Evolutionary conservation across 257 asterid genomes (phyloP).

Genomic region (Parsonsia alboflavescens): DNA sequence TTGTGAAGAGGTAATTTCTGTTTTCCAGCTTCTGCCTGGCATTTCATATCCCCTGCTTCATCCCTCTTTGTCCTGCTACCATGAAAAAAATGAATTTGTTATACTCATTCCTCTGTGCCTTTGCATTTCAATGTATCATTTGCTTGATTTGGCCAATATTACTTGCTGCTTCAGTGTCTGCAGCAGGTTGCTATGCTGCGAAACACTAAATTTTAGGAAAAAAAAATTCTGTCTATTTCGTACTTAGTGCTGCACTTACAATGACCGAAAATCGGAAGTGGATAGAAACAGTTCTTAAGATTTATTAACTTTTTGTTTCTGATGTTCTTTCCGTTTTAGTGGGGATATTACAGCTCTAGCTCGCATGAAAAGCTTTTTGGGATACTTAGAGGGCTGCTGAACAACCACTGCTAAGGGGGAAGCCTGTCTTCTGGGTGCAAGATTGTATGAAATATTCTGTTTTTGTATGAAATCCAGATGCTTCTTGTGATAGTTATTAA

Average conservation of each 20-base stretch:
- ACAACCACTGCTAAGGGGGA: no score
- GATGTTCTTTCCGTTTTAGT: constrained; percentile 21
- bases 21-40: not conserved
- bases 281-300: not conserved
- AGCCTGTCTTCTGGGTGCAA: no score
- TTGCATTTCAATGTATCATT: not conserved
- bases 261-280: not conserved
- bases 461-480: no score
- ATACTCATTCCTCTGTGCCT: not conserved
- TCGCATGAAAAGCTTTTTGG: constrained; percentile 44
- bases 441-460: no score
- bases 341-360: constrained; percentile 41
- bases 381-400: no score
- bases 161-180: not conserved
- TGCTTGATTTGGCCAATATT: not conserved
- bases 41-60: no score
- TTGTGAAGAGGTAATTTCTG: constrained; percentile 51
- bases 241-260: no score
- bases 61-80: not conserved
- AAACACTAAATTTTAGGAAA: not conserved
- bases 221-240: no score
- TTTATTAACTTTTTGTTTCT: not conserved
- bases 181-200: not conserved
- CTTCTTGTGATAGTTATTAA: no score
- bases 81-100: not conserved